Conservation (phyloP, 2,329 filamentous ascomycete species). For the Aspergillus aculeatinus region DNA sequence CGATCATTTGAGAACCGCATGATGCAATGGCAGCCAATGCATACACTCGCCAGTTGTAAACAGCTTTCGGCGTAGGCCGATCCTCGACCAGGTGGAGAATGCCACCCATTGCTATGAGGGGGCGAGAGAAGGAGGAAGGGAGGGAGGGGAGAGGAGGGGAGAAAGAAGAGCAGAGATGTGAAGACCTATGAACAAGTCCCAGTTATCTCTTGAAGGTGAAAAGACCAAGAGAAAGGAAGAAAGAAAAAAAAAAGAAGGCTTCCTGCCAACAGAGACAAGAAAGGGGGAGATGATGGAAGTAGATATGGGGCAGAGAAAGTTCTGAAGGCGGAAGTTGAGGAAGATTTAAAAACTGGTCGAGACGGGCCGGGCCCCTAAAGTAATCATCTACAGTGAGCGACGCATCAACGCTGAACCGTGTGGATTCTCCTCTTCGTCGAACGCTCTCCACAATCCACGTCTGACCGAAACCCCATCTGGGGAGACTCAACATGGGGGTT, state of each 20-base stretch:
- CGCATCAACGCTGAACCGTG: slow-evolving; percentile 8
- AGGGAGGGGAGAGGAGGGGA: slow-evolving; percentile 4
- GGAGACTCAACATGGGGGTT: slow-evolving; percentile 28
- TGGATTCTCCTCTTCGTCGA: slow-evolving; percentile 21
- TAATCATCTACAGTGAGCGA: background rate
- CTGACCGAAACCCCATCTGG: slow-evolving; percentile 26
- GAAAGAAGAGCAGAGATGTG: background rate
- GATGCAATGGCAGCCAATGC: slow-evolving; percentile 54
- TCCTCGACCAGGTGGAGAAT: slow-evolving; percentile 42
- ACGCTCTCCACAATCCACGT: slow-evolving; percentile 28
- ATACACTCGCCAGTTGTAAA: slow-evolving; percentile 63
- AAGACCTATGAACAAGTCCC: background rate
- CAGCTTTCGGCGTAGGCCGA: slow-evolving; percentile 54
- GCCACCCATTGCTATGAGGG: slow-evolving; percentile 26
- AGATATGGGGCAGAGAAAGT: slow-evolving; percentile 2
- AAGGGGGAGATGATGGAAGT: background rate
- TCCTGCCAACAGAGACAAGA: slow-evolving; percentile 15
- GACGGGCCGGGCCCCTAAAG: slow-evolving; percentile 7
- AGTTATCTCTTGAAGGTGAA: background rate
- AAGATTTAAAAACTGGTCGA: slow-evolving; percentile 5
- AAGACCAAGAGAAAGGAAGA: slow-evolving; percentile 2
- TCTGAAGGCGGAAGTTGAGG: slow-evolving; percentile 5
- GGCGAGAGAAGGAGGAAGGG: slow-evolving; percentile 4
- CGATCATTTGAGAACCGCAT: slow-evolving; percentile 59
- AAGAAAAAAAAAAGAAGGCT: slow-evolving; percentile 15